Base-by-base conservation (phyloP, 2,329 filamentous ascomycete genomes). In the Exophiala lecanii-corni region DNA sequence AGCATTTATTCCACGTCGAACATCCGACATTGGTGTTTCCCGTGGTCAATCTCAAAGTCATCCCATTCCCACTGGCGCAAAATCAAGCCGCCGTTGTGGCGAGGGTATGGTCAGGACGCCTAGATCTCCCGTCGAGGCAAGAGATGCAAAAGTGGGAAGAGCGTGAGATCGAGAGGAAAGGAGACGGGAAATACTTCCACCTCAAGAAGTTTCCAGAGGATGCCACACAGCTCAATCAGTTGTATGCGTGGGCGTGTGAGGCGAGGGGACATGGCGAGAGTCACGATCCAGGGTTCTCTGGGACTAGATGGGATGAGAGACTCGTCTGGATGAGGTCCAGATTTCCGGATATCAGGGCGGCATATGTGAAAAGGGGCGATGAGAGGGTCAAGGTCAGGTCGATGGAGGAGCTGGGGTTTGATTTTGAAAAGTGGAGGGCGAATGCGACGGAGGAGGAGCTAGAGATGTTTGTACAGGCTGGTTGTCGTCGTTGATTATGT, bases 11-110 rank as follows among this genome's bases (percentile, higher is more conserved):
- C 61, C 81, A 82, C 60, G 80, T 82, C 3, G 69, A 77, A 1
- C 78, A 87, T 47, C 88, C 89, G 1, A 92, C 86, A 0, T 70
- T 97, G 1, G 82, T 78, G 1, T 89, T 96, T 59, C 73, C 85
- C 0, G 79, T 78, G 0, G 70, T 96, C 28, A 82, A 85, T 12
- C 83, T 89, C 59, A 84, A 84, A 54, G 78, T 92, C n/a, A 84
- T 94, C n/a, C 91, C 91, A 0, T 94, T 94, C 60, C 83, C 86
- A 0, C 57, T 92, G 1, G 75, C 82, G 0, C 88, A 96, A 66
- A 80, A 78, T 4, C 89, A 96, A 63, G 80, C 81, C 1, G 84
- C 89, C 0, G 76, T 86, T 0, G 72, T 94, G 34, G 79, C 89
- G 2, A 78, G 86, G 1, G 75, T 89, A 0, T 94, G 86, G 76